Base-by-base conservation (phyloP, 257 asterid species). In the Misopates orontium region DNA sequence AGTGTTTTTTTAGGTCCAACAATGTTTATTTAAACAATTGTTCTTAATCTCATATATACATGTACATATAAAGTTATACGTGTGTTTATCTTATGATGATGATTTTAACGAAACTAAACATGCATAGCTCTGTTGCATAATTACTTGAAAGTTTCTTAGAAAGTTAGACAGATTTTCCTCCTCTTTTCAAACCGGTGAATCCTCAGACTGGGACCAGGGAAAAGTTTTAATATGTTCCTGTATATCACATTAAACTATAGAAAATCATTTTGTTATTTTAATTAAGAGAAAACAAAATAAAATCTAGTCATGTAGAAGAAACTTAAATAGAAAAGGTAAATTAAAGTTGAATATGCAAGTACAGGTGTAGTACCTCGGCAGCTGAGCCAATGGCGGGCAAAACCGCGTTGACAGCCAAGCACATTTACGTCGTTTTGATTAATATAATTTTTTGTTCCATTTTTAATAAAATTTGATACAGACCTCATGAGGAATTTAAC, bases 381-480 rank as follows among this genome's bases (percentile, higher is more conserved):
- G 72, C 54, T 55, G 84, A 75, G 80, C 79, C 75, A 73, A 66
- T 32, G 50, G 75, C 70, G 70, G 74, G 80, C 79, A 76, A 78
- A 84, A 78, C 68, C 87, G 90, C 87, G 95, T 86, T 78, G 87
- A 77, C 95, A 86, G 87, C 83, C 42, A 47, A 62, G 73, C 85
- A 78, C 85, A 67, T 82, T 78, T 71, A 82, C 78, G 78, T 70
- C 69, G 50, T 78, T 61, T 68, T 55, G 71, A 75, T 58, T 73
- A 60, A 45, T 68, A 2, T 75, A 24, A 36, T 9, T 56, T 57
- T 49, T 20, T 52, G 52, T 67, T 0, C 20, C 22, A 25, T 40
- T 28, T 16, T 39, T 42, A 49, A 15, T 23, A 1, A 48, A 11
- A 13, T 24, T 56, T 36, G 25, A 49, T 69, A 24, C 73, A 73